These are phyloP conservation scores for Kalmusia sp. DNA, from an alignment of 2,329 filamentous ascomycete genomes.

Conservation along the genomic window DNA sequence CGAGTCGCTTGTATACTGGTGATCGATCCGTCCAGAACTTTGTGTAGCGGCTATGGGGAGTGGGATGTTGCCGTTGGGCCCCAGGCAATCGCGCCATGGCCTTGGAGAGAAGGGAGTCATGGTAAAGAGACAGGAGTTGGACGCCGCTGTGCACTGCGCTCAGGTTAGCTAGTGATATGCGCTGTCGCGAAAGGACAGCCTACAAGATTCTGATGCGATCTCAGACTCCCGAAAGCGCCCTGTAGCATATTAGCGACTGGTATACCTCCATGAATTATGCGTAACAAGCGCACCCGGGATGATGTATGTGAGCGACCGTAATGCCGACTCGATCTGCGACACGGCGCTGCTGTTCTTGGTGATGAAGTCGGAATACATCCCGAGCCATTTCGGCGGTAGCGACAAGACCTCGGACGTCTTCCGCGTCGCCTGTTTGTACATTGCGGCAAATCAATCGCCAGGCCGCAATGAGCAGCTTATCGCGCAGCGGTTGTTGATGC, in stretches of 20 bases:
- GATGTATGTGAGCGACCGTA: conserved; percentile 93
- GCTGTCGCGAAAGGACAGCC: conserved; percentile 29
- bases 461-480: conserved; percentile 16
- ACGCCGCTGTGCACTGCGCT: conserved; percentile 78
- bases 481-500: conserved; percentile 23
- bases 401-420: conserved; percentile 58
- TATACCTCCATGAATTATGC: not conserved
- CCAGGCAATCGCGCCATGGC: conserved; percentile 64
- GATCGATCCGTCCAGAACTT: conserved; percentile 68
- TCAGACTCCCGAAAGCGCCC: conserved; percentile 90
- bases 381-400: conserved; percentile 70
- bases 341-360: conserved; percentile 93
- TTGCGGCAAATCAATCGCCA: conserved; percentile 30
- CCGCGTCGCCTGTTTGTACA: conserved; percentile 49
- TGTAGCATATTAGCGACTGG: conserved; percentile 42
- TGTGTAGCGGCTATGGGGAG: conserved; percentile 69
- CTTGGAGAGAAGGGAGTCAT: conserved; percentile 82
- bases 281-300: conserved; percentile 71
- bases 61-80: conserved; percentile 59
- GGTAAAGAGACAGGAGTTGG: conserved; percentile 89
- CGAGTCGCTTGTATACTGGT: conserved; percentile 79
- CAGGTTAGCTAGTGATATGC: conserved; percentile 25
- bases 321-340: conserved; percentile 90
- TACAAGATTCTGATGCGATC: conserved; percentile 87
- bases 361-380: conserved; percentile 87